Base-by-base conservation (phyloP, 2,329 filamentous ascomycete genomes). In the Penicillium brevicompactum region DNA sequence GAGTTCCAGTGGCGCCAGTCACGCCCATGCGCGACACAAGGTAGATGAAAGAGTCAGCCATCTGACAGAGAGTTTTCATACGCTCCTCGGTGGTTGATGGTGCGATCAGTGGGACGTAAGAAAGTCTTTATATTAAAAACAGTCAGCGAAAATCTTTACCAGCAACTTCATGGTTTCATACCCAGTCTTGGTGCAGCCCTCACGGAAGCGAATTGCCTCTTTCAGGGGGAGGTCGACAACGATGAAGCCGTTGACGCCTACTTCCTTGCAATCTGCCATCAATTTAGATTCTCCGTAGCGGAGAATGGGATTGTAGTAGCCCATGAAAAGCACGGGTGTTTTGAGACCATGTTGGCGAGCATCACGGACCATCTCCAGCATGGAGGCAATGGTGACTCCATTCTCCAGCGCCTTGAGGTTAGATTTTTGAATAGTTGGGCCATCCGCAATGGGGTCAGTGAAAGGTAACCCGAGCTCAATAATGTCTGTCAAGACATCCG, bases 1-100 rank as follows among this genome's bases (percentile, higher is more conserved):
- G 78, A 22, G 86, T 87, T 30, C 92, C 92, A 1, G 87, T 88
- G 13, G 92, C 94, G 66, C 94, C 94, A 9, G 94, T 99, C 53
- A 97, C 93, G 66, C 94, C 94, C 89, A 96, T 95, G 67, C 93
- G 85, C 24, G 93, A 97, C 53, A 99, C 94, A 58, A 99, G 92
- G 74, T 99, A 99, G 77, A 99, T 96, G 80, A 97, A 99, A 3
- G 92, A 97, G 77, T 97, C 93, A 69, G 94, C 94, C 60, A 99
- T 93, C 74, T 91, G 87, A 84, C 94, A 99, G 11, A 99, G 87
- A 40, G 97, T 84, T 77, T 90, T 93, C 92, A 99, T 96, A 68
- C 94, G 90, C 62, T 86, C 82, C 66, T 97, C 92, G 6, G 92
- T 96, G 1, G 94, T 97, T 8, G 92, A 87, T 5, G 94, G 94